These are phyloP conservation scores for Xylariaceae sp. DNA, from an alignment of 2,329 filamentous ascomycete genomes.

Conservation along the genomic window DNA sequence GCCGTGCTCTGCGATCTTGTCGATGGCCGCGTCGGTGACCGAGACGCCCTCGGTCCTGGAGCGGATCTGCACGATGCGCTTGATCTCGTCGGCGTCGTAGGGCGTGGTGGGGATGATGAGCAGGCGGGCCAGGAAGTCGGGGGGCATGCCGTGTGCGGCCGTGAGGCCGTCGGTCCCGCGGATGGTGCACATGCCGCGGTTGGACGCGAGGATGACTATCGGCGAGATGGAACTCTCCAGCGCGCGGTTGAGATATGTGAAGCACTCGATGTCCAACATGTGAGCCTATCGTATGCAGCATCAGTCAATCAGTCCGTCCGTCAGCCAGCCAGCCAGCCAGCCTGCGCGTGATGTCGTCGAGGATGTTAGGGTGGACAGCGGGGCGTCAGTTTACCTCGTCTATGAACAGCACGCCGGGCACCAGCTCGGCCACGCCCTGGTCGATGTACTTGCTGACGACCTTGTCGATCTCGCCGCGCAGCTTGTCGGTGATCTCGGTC, in stretches of 20 bases:
- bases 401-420: conserved; percentile 97
- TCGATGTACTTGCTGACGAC: conserved; percentile 99
- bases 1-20: conserved; percentile 80
- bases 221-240: conserved; percentile 90
- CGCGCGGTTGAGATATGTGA: conserved; percentile 98
- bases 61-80: conserved; percentile 80
- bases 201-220: conserved; percentile 95
- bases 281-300: conserved; percentile 58
- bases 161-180: conserved; percentile 76
- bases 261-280: conserved; percentile 99
- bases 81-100: conserved; percentile 84
- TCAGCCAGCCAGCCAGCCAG: no score
- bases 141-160: conserved; percentile 86
- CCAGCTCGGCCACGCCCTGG: conserved; percentile 92
- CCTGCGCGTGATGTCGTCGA: no score
- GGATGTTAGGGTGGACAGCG: background rate
- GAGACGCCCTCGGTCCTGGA: conserved; percentile 73
- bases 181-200: conserved; percentile 89
- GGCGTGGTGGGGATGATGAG: conserved; percentile 93
- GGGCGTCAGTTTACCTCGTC: conserved; percentile 67
- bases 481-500: conserved; percentile 98
- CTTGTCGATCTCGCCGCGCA: conserved; percentile 95
- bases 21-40: conserved; percentile 74
- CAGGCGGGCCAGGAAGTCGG: conserved; percentile 86
- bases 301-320: conserved; percentile 1